Evolutionary conservation across 2,329 filamentous ascomycete genomes (phyloP).

Genomic region (Fusarium chlamydosporum): DNA sequence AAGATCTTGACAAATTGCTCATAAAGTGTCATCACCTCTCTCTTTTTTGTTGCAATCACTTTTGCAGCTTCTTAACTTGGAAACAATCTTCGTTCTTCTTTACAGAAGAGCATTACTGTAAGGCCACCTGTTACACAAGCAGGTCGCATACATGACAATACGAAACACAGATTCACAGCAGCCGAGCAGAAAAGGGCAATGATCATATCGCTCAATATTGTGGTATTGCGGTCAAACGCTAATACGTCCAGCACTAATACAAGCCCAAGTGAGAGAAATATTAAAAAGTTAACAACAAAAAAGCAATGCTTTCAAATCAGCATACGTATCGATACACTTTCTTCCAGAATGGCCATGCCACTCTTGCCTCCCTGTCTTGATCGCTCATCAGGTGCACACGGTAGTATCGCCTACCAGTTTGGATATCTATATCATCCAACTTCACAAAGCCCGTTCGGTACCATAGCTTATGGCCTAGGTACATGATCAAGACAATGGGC

Average conservation of each 20-base stretch:
- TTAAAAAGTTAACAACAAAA: not conserved
- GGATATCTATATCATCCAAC: slow-evolving; percentile 83
- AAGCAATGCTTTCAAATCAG: slow-evolving; percentile 54
- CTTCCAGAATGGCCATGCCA: slow-evolving; percentile 82
- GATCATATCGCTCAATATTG: not conserved
- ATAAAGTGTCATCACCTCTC: not conserved
- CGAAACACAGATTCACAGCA: not conserved
- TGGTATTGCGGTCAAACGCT: not conserved
- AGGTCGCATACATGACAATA: not conserved
- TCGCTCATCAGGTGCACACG: slow-evolving; percentile 82
- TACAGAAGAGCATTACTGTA: not conserved
- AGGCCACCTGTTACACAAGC: not conserved
- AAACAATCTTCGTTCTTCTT: not conserved
- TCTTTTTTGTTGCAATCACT: not conserved
- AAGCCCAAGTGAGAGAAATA: not conserved
- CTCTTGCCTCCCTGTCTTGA: slow-evolving; percentile 82
- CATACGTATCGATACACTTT: slow-evolving; percentile 79
- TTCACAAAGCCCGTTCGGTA: slow-evolving; percentile 66
- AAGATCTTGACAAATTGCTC: not conserved
- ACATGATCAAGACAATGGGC: slow-evolving; percentile 78
- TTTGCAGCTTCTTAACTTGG: not conserved
- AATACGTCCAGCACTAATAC: not conserved
- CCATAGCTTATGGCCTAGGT: slow-evolving; percentile 82
- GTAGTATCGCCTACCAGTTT: slow-evolving; percentile 86
- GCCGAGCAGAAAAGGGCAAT: too few species aligned